Percentiles rank a stretch among this genome's conserved stretches.
These are phyloP conservation scores for Gossypium australe DNA, from an alignment of 345 rosid genomes.

Conservation along the genomic window DNA sequence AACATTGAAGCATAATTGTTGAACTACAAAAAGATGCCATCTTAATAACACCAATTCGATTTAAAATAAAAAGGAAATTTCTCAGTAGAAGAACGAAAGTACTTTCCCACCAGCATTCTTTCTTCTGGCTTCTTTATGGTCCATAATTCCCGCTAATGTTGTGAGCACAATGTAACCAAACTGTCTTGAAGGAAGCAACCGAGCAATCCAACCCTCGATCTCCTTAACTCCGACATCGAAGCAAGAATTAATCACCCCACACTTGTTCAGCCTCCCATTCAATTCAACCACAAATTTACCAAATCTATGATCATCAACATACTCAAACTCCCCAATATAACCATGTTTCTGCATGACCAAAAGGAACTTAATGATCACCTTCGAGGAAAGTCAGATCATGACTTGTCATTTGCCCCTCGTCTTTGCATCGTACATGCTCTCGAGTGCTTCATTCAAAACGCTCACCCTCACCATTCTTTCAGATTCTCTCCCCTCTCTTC, in stretches of 20 bases:
- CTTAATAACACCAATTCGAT: background rate
- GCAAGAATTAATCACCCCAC: conserved; percentile 80
- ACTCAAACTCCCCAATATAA: conserved; percentile 76
- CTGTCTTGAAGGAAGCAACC: conserved; percentile 84
- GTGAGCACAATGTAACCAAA: conserved; percentile 76
- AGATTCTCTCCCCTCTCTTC: too few relatives aligned
- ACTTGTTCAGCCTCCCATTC: conserved; percentile 70
- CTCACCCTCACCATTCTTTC: conserved; percentile 58
- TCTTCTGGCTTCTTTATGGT: conserved; percentile 77
- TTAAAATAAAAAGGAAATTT: background rate
- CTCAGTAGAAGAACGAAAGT: conserved; percentile 56
- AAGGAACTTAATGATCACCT: conserved; percentile 72
- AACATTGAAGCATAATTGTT: background rate
- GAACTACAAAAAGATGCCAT: background rate
- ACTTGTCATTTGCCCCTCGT: conserved; percentile 76
- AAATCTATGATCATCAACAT: conserved; percentile 74
- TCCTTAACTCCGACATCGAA: conserved; percentile 76
- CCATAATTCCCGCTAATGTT: conserved; percentile 79
- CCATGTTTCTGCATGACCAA: conserved; percentile 82
- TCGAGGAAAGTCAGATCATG: conserved; percentile 74
- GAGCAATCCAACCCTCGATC: conserved; percentile 80
- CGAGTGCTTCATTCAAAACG: conserved; percentile 72
- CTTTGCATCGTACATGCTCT: conserved; percentile 75
- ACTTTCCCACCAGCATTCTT: conserved; percentile 80
- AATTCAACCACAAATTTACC: conserved; percentile 75